Percentiles rank a stretch among this genome's conserved stretches.
Evolutionary conservation across 1,139 yeast species (phyloP).

Genomic region (Suhomyces bolitotheri): DNA sequence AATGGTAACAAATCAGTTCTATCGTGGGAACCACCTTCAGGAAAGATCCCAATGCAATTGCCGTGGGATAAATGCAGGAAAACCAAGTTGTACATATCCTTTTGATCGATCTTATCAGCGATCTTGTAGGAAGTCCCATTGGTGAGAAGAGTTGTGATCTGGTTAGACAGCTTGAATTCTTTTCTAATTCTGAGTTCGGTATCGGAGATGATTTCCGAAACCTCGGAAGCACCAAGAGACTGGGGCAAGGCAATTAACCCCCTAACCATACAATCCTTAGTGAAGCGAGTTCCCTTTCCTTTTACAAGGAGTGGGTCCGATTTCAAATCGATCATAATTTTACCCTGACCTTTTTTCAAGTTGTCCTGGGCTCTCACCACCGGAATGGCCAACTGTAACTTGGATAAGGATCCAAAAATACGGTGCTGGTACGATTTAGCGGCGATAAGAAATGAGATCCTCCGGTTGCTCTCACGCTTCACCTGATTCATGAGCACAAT

Average conservation of each 20-base stretch:
- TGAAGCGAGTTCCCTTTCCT: conserved; percentile 72
- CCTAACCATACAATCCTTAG: conserved; percentile 60
- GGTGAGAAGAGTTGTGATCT: conserved; percentile 41
- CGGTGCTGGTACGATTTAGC: conserved; percentile 69
- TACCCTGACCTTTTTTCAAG: conserved; percentile 61
- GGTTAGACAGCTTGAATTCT: conserved; percentile 61
- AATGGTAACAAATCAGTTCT: conserved; percentile 43
- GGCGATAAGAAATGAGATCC: conserved; percentile 86
- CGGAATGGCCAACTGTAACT: conserved; percentile 79
- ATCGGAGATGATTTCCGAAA: conserved; percentile 69
- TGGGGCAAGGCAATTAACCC: conserved; percentile 80
- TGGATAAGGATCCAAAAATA: conserved; percentile 74
- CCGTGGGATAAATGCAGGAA: conserved; percentile 79
- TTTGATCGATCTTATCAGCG: conserved; percentile 85
- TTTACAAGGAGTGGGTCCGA: conserved; percentile 47
- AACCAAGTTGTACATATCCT: conserved; percentile 75
- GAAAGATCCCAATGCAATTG: conserved; percentile 90
- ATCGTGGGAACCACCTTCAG: conserved; percentile 67
- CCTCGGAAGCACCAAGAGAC: conserved; percentile 75
- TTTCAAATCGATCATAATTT: conserved; percentile 52
- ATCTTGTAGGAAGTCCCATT: conserved; percentile 65
- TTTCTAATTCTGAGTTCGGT: conserved; percentile 69
- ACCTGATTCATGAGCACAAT: conserved; percentile 81
- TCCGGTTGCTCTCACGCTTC: conserved; percentile 64
- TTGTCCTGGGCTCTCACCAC: conserved; percentile 91